Base-by-base conservation (phyloP, 2,329 filamentous ascomycete species). In the Fusarium duplospermum region DNA sequence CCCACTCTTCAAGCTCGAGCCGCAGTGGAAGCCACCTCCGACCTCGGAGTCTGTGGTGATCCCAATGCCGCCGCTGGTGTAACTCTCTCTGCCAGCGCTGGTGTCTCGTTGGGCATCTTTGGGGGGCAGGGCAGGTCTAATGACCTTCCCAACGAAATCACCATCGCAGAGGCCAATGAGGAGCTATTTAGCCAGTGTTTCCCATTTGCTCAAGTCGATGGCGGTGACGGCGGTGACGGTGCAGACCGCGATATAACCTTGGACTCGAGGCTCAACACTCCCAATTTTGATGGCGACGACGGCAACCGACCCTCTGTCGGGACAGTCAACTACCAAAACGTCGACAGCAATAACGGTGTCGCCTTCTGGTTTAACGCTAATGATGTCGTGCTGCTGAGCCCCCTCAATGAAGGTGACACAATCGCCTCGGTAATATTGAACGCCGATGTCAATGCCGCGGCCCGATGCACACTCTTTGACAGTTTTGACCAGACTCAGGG, bases 391-490 rank as follows among this genome's bases (percentile, higher is more conserved):
- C 54, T 58, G 54, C 54, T 58, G 22, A 58, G 54, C 33, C 54
- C 54, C 31, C 54, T 58, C 33, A 58, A 58, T 58, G 54, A 38
- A 58, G 54, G 54, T 38, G 54, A 58, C 54, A 58, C 54, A 58
- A 58, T 58, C 54, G 33, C 33, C 33, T 38, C 31, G 11, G 54
- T 58, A 22, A 24, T 22, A 22, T 35, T 58, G 7, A 58, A 38
- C 13, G 54, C 54, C 54, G 33, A 58, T 38, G 33, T 58, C 54
- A 58, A 58, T 36, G n/a, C 33, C n/a, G 54, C 31, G 31, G 54
- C 54, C 54, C 40, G 35, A 58, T 58, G 54, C 33, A 58, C 54
- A 24, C 54, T 58, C 20, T 58, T 58, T 24, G 54, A 58, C 18
- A 58, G 54, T 36, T 58, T 58, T 27, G 54, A 58, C 33, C 54